phyloP scores from a whole-genome alignment of 208 protist genomes.

The Acanthamoeba lenticulata region DNA sequence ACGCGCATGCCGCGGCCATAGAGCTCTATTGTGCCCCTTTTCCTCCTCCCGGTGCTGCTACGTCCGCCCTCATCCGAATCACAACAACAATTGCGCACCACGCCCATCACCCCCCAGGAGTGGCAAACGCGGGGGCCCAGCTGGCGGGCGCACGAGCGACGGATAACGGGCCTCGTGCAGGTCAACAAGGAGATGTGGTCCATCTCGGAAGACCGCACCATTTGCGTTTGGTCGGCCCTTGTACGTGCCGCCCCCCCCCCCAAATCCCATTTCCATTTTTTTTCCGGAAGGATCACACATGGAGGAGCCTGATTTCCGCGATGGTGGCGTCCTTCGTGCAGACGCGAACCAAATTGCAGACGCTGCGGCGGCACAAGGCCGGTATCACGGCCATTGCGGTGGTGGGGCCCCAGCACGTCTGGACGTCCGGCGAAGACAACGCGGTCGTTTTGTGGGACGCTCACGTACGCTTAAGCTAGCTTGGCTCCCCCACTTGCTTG shows the following conservation, averaged over 20 bases:
- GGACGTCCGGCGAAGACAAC: neutral
- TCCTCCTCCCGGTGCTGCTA: neutral
- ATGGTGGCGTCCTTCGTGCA: neutral
- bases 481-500: neutral
- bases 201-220: neutral
- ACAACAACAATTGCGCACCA: too few species aligned
- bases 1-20: neutral
- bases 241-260: too few species aligned
- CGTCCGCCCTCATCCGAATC: too few species aligned
- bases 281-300: too few species aligned
- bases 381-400: neutral
- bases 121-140: constrained; percentile 14
- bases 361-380: neutral
- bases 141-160: constrained; percentile 45
- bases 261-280: neutral
- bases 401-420: constrained; percentile 10
- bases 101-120: neutral
- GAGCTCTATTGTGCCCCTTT: neutral
- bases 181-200: constrained; percentile 33
- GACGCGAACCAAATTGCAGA: constrained; percentile 1
- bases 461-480: neutral
- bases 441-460: neutral
- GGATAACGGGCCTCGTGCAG: neutral
- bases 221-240: constrained; percentile 11
- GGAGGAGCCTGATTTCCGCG: too few species aligned